Evolutionary conservation across 352 stramenopile species (phyloP).

Genomic region (Pythium phragmiticola): DNA sequence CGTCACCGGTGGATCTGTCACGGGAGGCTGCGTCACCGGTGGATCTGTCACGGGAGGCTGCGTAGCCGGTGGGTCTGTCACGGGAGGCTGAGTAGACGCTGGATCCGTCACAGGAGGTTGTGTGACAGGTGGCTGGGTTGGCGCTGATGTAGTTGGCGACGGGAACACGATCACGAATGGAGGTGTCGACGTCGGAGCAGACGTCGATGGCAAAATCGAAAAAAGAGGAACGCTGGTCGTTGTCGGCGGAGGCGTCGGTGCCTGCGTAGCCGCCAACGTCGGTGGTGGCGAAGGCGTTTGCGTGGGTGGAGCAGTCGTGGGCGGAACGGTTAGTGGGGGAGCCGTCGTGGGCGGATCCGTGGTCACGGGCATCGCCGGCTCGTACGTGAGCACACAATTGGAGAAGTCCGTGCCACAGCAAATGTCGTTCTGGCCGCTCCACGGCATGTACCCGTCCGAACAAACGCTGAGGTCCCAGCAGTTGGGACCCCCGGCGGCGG

Average conservation of each 20-base stretch:
- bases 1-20: too few species aligned
- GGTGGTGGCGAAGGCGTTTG: slow-evolving; percentile 8
- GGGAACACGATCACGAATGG: slow-evolving; percentile 19
- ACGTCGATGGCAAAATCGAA: neutral
- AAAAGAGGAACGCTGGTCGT: neutral
- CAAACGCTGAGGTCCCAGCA: slow-evolving; percentile 47
- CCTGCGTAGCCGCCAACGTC: slow-evolving; percentile 6
- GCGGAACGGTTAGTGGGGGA: too few species aligned
- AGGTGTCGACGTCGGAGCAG: slow-evolving; percentile 1
- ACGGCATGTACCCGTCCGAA: slow-evolving; percentile 31
- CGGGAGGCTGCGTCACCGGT: neutral
- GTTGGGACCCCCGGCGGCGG: slow-evolving; percentile 19
- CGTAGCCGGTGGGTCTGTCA: neutral
- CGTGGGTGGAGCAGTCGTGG: too few species aligned
- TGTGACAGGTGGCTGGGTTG: neutral
- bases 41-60: neutral
- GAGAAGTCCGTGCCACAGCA: slow-evolving; percentile 35
- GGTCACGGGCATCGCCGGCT: slow-evolving; percentile 29
- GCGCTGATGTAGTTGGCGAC: neutral
- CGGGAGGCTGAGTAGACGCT: too few species aligned
- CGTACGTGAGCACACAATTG: slow-evolving; percentile 41
- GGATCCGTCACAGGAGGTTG: neutral
- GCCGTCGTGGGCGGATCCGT: too few species aligned
- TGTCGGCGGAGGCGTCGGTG: neutral
- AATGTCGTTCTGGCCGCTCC: slow-evolving; percentile 52